Conservation (phyloP, 345 rosid species). For the Erodium maritimum region DNA sequence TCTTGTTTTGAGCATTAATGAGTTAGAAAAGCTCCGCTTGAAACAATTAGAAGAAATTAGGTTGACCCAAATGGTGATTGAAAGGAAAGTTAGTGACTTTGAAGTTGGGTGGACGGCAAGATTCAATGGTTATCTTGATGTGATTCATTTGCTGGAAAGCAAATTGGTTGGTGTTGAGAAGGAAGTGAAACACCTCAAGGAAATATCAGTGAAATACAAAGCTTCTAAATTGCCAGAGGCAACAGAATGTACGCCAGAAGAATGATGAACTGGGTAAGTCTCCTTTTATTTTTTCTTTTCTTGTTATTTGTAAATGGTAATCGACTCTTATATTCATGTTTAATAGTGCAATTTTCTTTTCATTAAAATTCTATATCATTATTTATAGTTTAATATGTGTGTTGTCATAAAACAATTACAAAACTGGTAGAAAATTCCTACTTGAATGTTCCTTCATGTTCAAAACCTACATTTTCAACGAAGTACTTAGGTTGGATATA, state of each 20-base stretch:
- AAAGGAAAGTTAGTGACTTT: slow-evolving; percentile 44
- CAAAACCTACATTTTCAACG: not conserved
- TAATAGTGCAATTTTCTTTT: not conserved
- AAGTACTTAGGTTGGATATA: not conserved
- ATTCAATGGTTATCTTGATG: slow-evolving; percentile 22
- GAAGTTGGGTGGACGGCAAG: slow-evolving; percentile 23
- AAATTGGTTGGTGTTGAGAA: slow-evolving; percentile 31
- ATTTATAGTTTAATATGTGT: not conserved
- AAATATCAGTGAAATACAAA: slow-evolving; percentile 19
- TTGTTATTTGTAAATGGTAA: not conserved
- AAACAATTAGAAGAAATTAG: slow-evolving; percentile 68
- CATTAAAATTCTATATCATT: too few species aligned
- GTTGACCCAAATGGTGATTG: slow-evolving; percentile 18
- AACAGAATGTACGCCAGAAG: not conserved
- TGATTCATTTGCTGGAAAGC: slow-evolving; percentile 18
- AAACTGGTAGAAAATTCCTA: not conserved
- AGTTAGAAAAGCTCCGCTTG: slow-evolving; percentile 52
- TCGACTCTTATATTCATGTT: too few species aligned
- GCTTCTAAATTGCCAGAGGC: slow-evolving; percentile 1
- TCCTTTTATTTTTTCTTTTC: not conserved
- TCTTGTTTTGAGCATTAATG: slow-evolving; percentile 53
- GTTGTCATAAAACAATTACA: not conserved
- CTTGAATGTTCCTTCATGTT: not conserved
- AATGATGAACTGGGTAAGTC: not conserved
- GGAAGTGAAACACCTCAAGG: slow-evolving; percentile 29